A percentile compares a stretch with the other conserved stretches of the same genome.
Conservation (phyloP, 176 grass and related monocot genomes). For the Dendrocalamus sinicus region DNA sequence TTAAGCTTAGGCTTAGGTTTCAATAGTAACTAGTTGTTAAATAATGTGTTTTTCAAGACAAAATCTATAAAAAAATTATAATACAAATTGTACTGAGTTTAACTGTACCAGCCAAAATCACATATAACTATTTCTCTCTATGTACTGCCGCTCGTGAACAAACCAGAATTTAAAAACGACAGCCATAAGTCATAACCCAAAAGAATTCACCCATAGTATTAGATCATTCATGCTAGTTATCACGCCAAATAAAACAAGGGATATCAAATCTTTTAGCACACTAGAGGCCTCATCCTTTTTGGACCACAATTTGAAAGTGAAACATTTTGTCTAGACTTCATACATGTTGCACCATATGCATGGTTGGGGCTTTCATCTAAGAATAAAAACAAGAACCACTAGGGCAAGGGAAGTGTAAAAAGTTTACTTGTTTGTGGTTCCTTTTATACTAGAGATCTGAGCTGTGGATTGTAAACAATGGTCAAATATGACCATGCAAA, state of each 20-base stretch:
- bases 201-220: no score
- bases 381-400: background rate
- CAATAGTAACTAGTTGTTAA: no score
- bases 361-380: background rate
- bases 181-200: no score
- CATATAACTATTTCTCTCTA: no score
- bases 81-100: no score
- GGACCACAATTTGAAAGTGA: slow-evolving; percentile 33
- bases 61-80: no score
- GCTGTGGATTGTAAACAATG: slow-evolving; percentile 18
- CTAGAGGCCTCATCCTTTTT: slow-evolving; percentile 23
- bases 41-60: no score
- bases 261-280: background rate
- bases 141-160: no score
- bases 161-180: no score
- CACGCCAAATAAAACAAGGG: background rate
- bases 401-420: background rate
- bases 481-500: slow-evolving; percentile 24
- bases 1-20: no score
- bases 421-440: background rate
- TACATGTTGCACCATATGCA: background rate
- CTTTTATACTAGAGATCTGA: slow-evolving; percentile 35
- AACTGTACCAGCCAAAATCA: no score
- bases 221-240: background rate
- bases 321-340: slow-evolving; percentile 32